Evolutionary conservation across 2,329 filamentous ascomycete species (phyloP).

Genomic region (Cordyceps farinosa): DNA sequence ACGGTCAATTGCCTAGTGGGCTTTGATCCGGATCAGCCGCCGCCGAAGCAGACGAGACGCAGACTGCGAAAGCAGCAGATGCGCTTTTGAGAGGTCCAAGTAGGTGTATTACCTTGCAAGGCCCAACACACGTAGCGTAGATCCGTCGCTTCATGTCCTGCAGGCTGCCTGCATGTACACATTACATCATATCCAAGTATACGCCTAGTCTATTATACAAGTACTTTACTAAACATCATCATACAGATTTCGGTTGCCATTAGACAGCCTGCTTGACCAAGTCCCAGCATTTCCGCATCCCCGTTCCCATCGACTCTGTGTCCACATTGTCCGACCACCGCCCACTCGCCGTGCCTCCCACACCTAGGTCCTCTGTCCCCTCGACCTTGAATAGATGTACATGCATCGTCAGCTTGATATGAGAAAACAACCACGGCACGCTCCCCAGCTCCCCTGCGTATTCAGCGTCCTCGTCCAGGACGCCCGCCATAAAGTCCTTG

Average conservation of each 20-base stretch:
- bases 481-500: conserved; percentile 28
- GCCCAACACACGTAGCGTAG: too few species aligned
- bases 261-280: conserved; percentile 31
- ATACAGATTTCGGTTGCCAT: background rate
- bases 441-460: conserved; percentile 44
- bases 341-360: conserved; percentile 27
- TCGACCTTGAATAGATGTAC: conserved; percentile 48
- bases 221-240: too few species aligned
- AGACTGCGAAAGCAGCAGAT: background rate
- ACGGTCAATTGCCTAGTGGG: conserved; percentile 35
- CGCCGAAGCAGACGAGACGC: background rate
- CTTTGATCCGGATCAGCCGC: conserved; percentile 26
- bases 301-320: conserved; percentile 53
- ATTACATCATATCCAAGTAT: background rate
- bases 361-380: conserved; percentile 10
- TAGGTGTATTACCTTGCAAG: too few species aligned
- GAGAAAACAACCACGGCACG: conserved; percentile 56
- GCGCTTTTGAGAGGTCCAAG: too few species aligned
- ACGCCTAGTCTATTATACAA: background rate
- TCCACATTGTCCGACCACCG: conserved; percentile 40
- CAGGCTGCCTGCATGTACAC: background rate
- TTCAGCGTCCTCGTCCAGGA: conserved; percentile 28
- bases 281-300: conserved; percentile 56
- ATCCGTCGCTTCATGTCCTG: too few species aligned
- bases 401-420: conserved; percentile 55